A percentile compares a stretch with the other conserved stretches of the same genome.
Evolutionary conservation across 257 asterid genomes (phyloP).

Genomic region (Solanum commersonii): DNA sequence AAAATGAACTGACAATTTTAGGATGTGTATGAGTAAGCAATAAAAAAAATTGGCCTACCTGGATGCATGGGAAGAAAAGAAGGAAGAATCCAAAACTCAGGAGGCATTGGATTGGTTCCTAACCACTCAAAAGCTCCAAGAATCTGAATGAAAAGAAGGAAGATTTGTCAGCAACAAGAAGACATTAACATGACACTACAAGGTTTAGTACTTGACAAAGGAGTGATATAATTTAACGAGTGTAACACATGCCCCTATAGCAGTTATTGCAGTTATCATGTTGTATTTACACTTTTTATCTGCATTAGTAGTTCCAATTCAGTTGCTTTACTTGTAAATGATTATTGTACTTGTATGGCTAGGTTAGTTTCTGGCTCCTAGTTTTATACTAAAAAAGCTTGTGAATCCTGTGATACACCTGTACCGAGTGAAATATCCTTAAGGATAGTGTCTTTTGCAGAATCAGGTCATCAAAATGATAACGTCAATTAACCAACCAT

Average conservation of each 20-base stretch:
- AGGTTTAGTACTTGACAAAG: not conserved
- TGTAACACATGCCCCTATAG: not conserved
- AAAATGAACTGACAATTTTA: not conserved
- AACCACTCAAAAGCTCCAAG: conserved; percentile 60
- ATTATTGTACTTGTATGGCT: not conserved
- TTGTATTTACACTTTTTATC: not conserved
- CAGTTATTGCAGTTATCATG: not conserved
- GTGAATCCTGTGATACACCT: not conserved
- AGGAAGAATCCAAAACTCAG: conserved; percentile 79
- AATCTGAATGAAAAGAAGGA: conserved; percentile 19
- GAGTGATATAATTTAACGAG: too few species aligned
- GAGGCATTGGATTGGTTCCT: conserved; percentile 75
- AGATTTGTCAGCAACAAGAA: not conserved
- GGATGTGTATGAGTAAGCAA: not conserved
- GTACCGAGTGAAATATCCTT: not conserved
- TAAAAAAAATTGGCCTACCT: conserved; percentile 11
- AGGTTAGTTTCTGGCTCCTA: not conserved
- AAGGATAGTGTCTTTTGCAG: not conserved
- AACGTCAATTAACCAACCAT: not conserved
- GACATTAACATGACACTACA: not conserved
- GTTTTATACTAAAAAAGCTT: too few species aligned
- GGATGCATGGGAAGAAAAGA: conserved; percentile 76
- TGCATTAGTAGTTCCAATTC: not conserved
- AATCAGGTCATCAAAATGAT: not conserved
- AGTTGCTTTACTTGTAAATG: not conserved